Conservation (phyloP, 257 asterid genomes). For the Plectranthus barbatus region DNA sequence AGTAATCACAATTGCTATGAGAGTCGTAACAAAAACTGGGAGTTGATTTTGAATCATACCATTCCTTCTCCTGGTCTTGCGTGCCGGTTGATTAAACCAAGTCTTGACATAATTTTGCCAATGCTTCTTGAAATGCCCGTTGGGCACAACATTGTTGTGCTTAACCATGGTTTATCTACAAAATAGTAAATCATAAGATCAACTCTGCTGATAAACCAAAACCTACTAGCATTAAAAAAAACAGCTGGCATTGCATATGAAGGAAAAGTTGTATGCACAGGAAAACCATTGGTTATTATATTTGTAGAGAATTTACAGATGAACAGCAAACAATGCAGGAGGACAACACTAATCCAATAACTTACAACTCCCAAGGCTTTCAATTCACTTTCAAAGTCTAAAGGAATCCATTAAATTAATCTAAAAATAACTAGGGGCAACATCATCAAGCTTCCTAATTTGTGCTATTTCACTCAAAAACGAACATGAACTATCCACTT, state of each 20-base stretch:
- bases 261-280: background rate
- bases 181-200: background rate
- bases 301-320: no score
- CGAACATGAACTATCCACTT: background rate
- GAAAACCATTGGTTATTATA: no score
- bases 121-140: conserved; percentile 69
- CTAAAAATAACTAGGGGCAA: no score
- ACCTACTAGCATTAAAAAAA: no score
- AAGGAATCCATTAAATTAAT: background rate
- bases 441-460: no score
- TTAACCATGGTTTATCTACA: conserved; percentile 47
- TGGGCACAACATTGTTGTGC: conserved; percentile 80
- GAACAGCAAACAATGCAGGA: no score
- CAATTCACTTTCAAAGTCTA: background rate
- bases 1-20: background rate
- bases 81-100: conserved; percentile 82
- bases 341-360: background rate
- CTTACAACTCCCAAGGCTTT: background rate
- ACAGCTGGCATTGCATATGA: background rate
- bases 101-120: conserved; percentile 77
- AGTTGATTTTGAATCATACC: conserved; percentile 18
- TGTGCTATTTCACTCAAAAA: no score
- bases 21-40: no score
- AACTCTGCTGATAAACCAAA: background rate
- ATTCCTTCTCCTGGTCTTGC: conserved; percentile 65